Evolutionary conservation across 169 alveolate species (phyloP), one percentile per base, ranked within the genome.

Genomic region (Cryptosporidium sp.): DNA sequence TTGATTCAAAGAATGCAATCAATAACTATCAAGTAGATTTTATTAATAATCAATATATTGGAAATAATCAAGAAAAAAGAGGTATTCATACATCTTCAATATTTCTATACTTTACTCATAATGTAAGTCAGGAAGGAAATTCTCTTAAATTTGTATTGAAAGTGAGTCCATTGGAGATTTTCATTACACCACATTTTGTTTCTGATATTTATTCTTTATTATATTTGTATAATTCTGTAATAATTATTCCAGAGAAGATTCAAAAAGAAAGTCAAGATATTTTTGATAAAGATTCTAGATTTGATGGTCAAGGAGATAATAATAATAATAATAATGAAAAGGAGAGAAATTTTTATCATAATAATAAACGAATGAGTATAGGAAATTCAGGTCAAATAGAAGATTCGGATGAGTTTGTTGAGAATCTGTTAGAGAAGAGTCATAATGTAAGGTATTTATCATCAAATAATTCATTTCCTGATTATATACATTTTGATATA

Each of bases 401-500:
- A 18, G 86, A 75, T 35, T 53, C 69, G 1, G 56, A 42, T 42
- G 89, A 80, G 26, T 80, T 80, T 42, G 89, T 80, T 39, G 80
- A 80, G 62, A 51, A 80, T 31, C 70, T 80, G 10, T 16, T 60
- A 18, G 89, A 80, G 42, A 60, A 51, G 67, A 51, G 89, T 26
- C 48, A 80, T 21, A 80, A 51, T 44, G 89, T 80, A 31, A 80
- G 70, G 35, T 60, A 80, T 16, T 80, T 80, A 23, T 60, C 89
- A 7, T 33, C 72, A 37, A 80, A 39, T 29, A 62, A 80, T 42
- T 80, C 89, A 3, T 29, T 80, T 61, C 89, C 89, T 2, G 89
- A 80, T 31, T 80, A 60, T 80, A 61, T 80, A n/a, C 67, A 80
- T 14, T 80, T 80, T 62, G 75, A 80, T 62, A 80, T 80, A n/a